Conservation (phyloP, 108 stramenopile genomes). For the Conticribra guillardii region DNA sequence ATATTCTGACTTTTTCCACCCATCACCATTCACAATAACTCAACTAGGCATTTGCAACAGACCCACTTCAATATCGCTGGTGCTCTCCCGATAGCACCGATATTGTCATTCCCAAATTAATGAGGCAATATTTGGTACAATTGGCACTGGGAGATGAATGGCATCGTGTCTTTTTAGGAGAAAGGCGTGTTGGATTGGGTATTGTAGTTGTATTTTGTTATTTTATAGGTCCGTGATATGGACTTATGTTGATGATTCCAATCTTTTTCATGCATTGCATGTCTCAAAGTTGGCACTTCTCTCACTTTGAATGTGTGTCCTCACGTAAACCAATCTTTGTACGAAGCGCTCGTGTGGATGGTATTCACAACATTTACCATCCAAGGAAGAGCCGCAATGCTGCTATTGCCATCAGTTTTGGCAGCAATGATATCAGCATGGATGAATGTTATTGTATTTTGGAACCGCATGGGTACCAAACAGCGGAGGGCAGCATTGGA, state of each 20-base stretch:
- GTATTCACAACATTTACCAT: conserved; percentile 48
- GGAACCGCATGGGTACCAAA: conserved; percentile 51
- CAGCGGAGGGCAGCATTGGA: conserved; percentile 43
- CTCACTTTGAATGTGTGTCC: conserved; percentile 12
- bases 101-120: conserved; percentile 41
- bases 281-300: neutral
- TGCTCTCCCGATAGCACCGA: conserved; percentile 32
- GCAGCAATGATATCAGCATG: conserved; percentile 64
- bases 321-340: no score
- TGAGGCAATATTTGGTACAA: conserved; percentile 66
- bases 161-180: conserved; percentile 74
- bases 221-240: conserved; percentile 42
- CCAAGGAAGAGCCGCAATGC: conserved; percentile 48
- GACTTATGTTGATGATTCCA: conserved; percentile 1
- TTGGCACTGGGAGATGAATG: conserved; percentile 75
- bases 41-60: conserved; percentile 45
- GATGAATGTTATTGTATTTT: conserved; percentile 66
- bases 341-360: conserved; percentile 48
- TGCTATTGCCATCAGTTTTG: conserved; percentile 61
- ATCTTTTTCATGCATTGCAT: neutral
- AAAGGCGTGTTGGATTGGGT: conserved; percentile 74
- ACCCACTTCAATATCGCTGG: conserved; percentile 44
- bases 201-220: conserved; percentile 48
- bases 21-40: no score
- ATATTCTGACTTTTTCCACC: no score